Evolutionary conservation across 169 alveolate species (phyloP).

Genomic region (Plasmodium blacklocki): DNA sequence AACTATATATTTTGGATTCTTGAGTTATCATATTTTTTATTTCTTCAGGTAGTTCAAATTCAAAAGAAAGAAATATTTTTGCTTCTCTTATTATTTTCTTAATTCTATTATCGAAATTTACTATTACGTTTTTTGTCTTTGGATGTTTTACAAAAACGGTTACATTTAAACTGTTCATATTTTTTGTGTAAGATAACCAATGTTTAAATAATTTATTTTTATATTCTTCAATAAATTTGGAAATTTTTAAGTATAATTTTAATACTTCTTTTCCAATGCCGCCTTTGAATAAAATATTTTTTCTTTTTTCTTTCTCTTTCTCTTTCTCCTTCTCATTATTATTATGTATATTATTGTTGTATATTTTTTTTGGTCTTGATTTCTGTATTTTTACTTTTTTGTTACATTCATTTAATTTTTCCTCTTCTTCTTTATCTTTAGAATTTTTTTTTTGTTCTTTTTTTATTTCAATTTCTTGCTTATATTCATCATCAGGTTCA

Average conservation of each 20-base stretch:
- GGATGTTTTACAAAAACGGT: slow-evolving; percentile 76
- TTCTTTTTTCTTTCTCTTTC: slow-evolving; percentile 25
- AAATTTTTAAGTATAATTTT: slow-evolving; percentile 68
- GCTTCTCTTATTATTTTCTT: slow-evolving; percentile 75
- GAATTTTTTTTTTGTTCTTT: not conserved
- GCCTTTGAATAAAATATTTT: slow-evolving; percentile 42
- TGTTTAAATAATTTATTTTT: slow-evolving; percentile 68
- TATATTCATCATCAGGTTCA: no score
- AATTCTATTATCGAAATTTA: slow-evolving; percentile 67
- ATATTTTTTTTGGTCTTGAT: not conserved
- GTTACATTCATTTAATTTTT: not conserved
- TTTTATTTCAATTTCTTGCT: no score
- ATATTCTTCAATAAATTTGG: slow-evolving; percentile 68
- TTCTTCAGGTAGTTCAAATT: slow-evolving; percentile 73
- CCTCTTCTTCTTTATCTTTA: not conserved
- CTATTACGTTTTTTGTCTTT: slow-evolving; percentile 62
- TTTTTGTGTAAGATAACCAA: slow-evolving; percentile 53
- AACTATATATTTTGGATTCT: slow-evolving; percentile 63
- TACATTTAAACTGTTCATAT: slow-evolving; percentile 66
- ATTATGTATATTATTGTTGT: not conserved
- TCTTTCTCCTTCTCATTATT: not conserved
- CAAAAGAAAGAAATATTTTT: slow-evolving; percentile 69
- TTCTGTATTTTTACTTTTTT: not conserved
- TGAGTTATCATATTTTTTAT: slow-evolving; percentile 70
- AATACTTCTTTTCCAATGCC: slow-evolving; percentile 66